These are phyloP conservation scores for Plasmodium fragile DNA, from an alignment of 169 alveolate genomes.

Conservation along the genomic window DNA sequence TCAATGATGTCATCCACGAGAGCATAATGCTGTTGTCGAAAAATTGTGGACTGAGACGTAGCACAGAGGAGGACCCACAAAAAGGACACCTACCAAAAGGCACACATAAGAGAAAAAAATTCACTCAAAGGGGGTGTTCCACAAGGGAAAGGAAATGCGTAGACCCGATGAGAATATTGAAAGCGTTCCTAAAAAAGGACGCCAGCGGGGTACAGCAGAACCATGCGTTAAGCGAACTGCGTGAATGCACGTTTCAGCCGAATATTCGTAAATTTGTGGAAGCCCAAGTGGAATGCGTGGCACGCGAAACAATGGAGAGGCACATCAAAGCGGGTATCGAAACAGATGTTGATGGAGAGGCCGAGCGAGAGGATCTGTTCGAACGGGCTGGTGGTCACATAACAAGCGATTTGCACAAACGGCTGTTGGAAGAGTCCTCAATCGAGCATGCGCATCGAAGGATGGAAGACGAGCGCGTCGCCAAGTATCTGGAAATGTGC, in stretches of 20 bases:
- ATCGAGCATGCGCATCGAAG: not conserved
- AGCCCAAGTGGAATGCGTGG: not conserved
- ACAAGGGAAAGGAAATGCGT: not conserved
- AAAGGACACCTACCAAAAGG: not conserved
- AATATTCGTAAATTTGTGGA: slow-evolving; percentile 42
- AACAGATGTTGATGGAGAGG: not conserved
- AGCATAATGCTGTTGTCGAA: slow-evolving; percentile 39
- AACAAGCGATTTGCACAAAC: slow-evolving; percentile 5
- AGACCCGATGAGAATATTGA: slow-evolving; percentile 59
- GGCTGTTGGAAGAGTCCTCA: not conserved
- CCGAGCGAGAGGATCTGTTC: not conserved
- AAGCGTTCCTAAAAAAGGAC: slow-evolving; percentile 41
- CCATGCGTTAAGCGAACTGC: slow-evolving; percentile 1
- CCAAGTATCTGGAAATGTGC: not conserved
- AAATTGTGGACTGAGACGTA: not conserved
- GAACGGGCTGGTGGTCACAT: not conserved
- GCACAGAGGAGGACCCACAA: not conserved
- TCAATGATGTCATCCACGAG: slow-evolving; percentile 49
- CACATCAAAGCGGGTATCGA: not conserved
- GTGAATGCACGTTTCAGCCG: slow-evolving; percentile 63
- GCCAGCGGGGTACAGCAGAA: not conserved
- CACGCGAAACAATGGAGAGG: not conserved
- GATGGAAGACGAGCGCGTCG: not conserved
- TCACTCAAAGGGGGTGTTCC: not conserved
- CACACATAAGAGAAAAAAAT: not conserved